These are phyloP conservation scores for Kodamaea jinghongensis DNA, from an alignment of 805 yeast species.

Conservation along the genomic window DNA sequence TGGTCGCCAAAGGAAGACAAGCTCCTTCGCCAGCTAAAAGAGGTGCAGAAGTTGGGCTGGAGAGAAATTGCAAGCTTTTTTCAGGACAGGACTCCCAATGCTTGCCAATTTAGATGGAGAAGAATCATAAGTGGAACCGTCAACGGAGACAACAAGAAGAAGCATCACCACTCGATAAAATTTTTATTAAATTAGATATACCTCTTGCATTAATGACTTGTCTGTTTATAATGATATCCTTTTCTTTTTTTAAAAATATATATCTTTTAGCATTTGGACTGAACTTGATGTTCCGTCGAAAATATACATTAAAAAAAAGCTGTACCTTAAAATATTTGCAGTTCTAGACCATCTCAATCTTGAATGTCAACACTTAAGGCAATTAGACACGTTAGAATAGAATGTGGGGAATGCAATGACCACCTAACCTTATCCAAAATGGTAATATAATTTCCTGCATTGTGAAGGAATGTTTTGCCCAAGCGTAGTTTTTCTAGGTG, in stretches of 20 bases:
- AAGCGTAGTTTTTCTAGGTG: too few relatives aligned
- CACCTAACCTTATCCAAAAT: too few relatives aligned
- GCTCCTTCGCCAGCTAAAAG: constrained; percentile 71
- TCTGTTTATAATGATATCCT: background rate
- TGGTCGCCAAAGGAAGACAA: constrained; percentile 82
- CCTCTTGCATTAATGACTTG: background rate
- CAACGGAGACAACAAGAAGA: constrained; percentile 12
- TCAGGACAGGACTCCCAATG: constrained; percentile 73
- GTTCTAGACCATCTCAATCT: too few relatives aligned
- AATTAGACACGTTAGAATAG: too few relatives aligned
- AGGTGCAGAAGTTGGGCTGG: constrained; percentile 84
- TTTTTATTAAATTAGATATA: constrained; percentile 23
- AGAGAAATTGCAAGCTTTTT: constrained; percentile 80
- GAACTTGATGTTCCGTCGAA: background rate
- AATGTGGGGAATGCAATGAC: too few relatives aligned
- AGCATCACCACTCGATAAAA: constrained; percentile 28
- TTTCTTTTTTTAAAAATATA: too few relatives aligned
- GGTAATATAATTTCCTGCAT: too few relatives aligned
- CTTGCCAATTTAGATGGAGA: constrained; percentile 70
- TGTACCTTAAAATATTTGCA: too few relatives aligned
- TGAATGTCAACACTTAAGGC: too few relatives aligned
- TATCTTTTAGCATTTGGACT: background rate
- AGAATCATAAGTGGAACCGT: constrained; percentile 45
- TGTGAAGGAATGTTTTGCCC: too few relatives aligned
- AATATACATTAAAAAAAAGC: background rate